Base-by-base conservation (phyloP, 495 filamentous ascomycete genomes). In the Daldinia concentrica region DNA sequence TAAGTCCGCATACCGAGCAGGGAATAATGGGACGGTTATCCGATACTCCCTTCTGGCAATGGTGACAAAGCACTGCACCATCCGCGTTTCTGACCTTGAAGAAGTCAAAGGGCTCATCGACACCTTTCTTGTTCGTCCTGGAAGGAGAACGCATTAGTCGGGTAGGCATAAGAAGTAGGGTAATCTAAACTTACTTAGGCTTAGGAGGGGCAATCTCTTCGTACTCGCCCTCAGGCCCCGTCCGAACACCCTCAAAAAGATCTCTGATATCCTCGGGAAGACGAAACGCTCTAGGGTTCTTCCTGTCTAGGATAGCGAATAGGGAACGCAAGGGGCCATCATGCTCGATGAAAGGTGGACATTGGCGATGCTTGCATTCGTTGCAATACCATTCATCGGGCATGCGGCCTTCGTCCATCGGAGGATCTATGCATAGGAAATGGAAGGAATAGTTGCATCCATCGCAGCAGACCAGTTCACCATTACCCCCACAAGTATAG, bases 391-490 rank as follows among this genome's bases (percentile, higher is more conserved):
- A 98, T 68, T 92, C 88, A 22, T 89, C 90, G 36, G 91, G 86
- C 43, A 90, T 89, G 54, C 88, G 84, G 58, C 84, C 81, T 22
- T 87, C 83, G 55, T 88, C 83, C 69, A 94, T 80, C 5, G 93
- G 91, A 60, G 95, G 94, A 74, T 95, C 89, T 50, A 93, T 82
- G 77, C 95, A 99, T 50, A 83, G 82, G 75, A 93, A 93, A 78
- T 99, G 95, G 79, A 93, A 97, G 0, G 93, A 91, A 51, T 91
- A 88, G 17, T 87, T 85, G 82, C 95, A 99, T 54, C 90, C 91
- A 79, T 98, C 95, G 78, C 95, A 99, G 81, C 95, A 97, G 64
- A 98, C 82, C 27, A 99, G 83, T 58, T 90, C 85, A n/a, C 95
- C 95, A 59, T 87, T 90, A 43, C 89, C 88, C 71, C 90, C 88